Percentiles rank a stretch among this genome's conserved stretches.
Conservation (phyloP, 176 grass and related monocot species). For the Pontederia crassipes region DNA sequence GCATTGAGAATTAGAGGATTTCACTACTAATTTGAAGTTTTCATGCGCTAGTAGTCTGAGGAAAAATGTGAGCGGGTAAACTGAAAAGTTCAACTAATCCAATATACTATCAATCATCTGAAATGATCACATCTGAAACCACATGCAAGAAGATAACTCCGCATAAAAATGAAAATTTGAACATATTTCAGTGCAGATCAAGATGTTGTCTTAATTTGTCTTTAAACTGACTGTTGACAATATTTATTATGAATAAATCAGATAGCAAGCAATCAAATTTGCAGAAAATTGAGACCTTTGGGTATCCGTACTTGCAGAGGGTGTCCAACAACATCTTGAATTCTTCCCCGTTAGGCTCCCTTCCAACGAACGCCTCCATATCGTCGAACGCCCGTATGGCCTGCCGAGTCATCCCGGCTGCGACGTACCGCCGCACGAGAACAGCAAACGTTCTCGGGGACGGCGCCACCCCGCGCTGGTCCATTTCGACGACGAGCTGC, state of each 20-base stretch:
- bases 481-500: constrained; percentile 65
- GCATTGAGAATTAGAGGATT: too few relatives aligned
- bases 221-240: not conserved
- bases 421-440: constrained; percentile 56
- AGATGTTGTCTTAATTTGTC: too few relatives aligned
- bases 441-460: constrained; percentile 60
- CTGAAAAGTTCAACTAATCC: too few relatives aligned
- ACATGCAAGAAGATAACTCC: too few relatives aligned
- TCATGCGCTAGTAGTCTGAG: too few relatives aligned
- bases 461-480: constrained; percentile 36
- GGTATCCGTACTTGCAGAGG: constrained; percentile 89
- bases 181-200: too few relatives aligned
- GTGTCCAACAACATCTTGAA: constrained; percentile 78
- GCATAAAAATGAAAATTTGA: too few relatives aligned
- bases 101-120: too few relatives aligned
- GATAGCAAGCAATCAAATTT: constrained; percentile 1
- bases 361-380: constrained; percentile 90
- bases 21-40: too few relatives aligned
- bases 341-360: constrained; percentile 51
- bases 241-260: not conserved
- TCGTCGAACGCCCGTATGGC: constrained; percentile 74
- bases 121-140: too few relatives aligned
- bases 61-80: too few relatives aligned
- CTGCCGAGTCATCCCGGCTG: constrained; percentile 65
- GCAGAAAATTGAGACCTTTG: constrained; percentile 38